These are phyloP conservation scores for Zea mays DNA, from an alignment of 176 grass and related monocot genomes.

Conservation along the genomic window Zm-B73-REFERENCE-NAM-5.0 NC_050102.1:83274501-83275000, in stretches of 20 bases:
- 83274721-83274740: constrained; percentile 23
- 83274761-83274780: constrained; percentile 95
- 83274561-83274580: not conserved
- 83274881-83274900: constrained; percentile 79
- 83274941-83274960: constrained; percentile 91
- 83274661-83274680: not conserved
- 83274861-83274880: constrained; percentile 89
- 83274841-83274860: constrained; percentile 93
- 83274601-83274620: not conserved
- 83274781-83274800: constrained; percentile 90
- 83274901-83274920: constrained; percentile 90
- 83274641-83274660: not conserved
- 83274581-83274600: not conserved
- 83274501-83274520: constrained; percentile 1
- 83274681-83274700: not conserved
- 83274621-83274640: not conserved
- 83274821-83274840: constrained; percentile 82
- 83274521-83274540: not conserved
- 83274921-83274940: constrained; percentile 92
- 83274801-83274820: constrained; percentile 83
- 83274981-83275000: constrained; percentile 12
- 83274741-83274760: constrained; percentile 45
- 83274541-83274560: not conserved
- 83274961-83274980: constrained; percentile 88
- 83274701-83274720: not conserved